Evolutionary conservation across 169 alveolate genomes (phyloP).

Genomic region (Eimeria zaria): DNA sequence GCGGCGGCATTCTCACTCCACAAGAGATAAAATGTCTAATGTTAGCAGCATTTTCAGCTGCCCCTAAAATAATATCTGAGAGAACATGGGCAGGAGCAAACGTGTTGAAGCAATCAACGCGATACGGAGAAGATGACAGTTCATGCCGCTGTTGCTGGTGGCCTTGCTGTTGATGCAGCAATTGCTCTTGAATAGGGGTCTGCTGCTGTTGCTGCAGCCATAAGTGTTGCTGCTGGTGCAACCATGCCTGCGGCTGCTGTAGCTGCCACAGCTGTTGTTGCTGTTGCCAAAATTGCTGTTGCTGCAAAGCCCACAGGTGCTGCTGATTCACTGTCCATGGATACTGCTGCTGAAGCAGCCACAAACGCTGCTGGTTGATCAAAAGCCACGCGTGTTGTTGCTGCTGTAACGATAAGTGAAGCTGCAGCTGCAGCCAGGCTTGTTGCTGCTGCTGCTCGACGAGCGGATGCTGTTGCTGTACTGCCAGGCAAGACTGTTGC

Average conservation of each 20-base stretch:
- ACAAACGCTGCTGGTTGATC: constrained; percentile 18
- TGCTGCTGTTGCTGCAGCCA: constrained; percentile 37
- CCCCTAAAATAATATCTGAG: background rate
- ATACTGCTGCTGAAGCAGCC: constrained; percentile 20
- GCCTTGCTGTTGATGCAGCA: constrained; percentile 18
- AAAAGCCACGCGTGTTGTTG: constrained; percentile 15
- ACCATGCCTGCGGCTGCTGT: constrained; percentile 22
- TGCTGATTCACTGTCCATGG: background rate
- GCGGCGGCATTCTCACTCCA: constrained; percentile 45
- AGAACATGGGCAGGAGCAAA: background rate
- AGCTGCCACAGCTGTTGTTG: background rate
- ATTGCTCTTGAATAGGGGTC: background rate
- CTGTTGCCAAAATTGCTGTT: constrained; percentile 15
- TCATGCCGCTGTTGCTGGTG: background rate
- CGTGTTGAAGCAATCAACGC: background rate
- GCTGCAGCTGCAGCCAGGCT: constrained; percentile 41
- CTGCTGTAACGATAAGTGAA: constrained; percentile 21
- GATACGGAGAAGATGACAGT: background rate
- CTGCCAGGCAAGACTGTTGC: background rate
- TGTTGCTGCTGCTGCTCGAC: constrained; percentile 34
- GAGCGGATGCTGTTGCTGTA: background rate
- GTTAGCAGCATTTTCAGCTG: constrained; percentile 11
- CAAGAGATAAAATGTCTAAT: background rate
- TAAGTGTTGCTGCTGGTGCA: constrained; percentile 26
- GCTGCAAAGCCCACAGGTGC: constrained; percentile 50